These are phyloP conservation scores for Prunus padus DNA, from an alignment of 306 rosid genomes.

Conservation along the genomic window DNA sequence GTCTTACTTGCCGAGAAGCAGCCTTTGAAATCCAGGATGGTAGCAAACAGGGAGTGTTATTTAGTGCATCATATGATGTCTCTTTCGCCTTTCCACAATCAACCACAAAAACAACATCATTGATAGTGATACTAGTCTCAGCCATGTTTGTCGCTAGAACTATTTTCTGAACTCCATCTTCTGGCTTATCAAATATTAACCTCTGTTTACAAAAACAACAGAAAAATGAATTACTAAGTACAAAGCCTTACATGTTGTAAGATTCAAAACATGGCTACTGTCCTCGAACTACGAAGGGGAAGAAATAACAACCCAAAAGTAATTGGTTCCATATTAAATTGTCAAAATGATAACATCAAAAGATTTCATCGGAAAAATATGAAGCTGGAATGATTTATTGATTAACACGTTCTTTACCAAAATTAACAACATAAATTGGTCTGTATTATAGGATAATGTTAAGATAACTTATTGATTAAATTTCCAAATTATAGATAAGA, in stretches of 20 bases:
- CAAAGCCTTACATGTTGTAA: background rate
- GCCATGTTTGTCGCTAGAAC: conserved; percentile 71
- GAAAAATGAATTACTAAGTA: background rate
- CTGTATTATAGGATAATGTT: too few species aligned
- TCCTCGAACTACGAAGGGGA: background rate
- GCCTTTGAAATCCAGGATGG: conserved; percentile 70
- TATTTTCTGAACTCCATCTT: conserved; percentile 52
- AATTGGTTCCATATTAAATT: background rate
- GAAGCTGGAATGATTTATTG: background rate
- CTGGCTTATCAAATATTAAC: conserved; percentile 53
- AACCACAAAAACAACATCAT: conserved; percentile 59
- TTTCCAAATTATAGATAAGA: too few species aligned
- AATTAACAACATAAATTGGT: too few species aligned
- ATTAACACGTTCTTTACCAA: background rate
- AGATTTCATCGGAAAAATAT: background rate
- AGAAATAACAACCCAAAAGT: background rate
- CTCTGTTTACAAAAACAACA: conserved; percentile 34
- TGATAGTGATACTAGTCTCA: conserved; percentile 65
- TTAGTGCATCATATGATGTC: conserved; percentile 66
- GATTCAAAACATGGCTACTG: background rate
- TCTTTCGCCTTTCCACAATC: conserved; percentile 69
- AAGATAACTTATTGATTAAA: too few species aligned
- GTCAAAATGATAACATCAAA: background rate
- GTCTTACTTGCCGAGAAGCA: conserved; percentile 56
- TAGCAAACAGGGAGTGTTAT: conserved; percentile 64